Conservation (phyloP, 495 filamentous ascomycete genomes). For the Neurospora sp. region DNA sequence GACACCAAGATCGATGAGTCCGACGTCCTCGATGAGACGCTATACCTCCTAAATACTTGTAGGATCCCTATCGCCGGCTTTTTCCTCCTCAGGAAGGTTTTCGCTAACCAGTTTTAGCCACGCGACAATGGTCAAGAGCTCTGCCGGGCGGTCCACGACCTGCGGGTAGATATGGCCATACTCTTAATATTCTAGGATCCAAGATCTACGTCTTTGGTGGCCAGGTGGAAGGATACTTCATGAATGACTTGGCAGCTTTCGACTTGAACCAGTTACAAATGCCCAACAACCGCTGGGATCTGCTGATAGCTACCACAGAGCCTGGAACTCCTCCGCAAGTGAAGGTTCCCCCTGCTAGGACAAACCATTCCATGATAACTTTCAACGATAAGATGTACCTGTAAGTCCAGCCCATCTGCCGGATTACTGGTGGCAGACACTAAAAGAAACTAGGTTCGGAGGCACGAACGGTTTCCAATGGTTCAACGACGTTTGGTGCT, state of each 20-base stretch:
- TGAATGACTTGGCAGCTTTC: slow-evolving; percentile 96
- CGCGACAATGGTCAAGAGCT: slow-evolving; percentile 93
- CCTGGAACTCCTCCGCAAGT: slow-evolving; percentile 53
- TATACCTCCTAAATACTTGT: slow-evolving; percentile 98
- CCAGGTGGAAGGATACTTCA: slow-evolving; percentile 94
- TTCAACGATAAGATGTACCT: slow-evolving; percentile 89
- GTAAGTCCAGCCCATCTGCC: slow-evolving; percentile 41
- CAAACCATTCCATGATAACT: slow-evolving; percentile 90
- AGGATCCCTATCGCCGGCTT: slow-evolving; percentile 21
- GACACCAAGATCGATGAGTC: slow-evolving; percentile 94
- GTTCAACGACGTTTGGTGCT: slow-evolving; percentile 99
- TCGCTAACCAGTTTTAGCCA: slow-evolving; percentile 49
- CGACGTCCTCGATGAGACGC: slow-evolving; percentile 84
- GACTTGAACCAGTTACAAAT: slow-evolving; percentile 89
- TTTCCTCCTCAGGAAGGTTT: background rate
- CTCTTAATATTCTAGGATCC: slow-evolving; percentile 88
- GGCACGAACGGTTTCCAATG: slow-evolving; percentile 88
- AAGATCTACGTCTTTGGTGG: slow-evolving; percentile 97
- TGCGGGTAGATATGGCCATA: slow-evolving; percentile 89
- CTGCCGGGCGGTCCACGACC: slow-evolving; percentile 75
- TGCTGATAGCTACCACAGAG: slow-evolving; percentile 68
- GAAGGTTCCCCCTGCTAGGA: slow-evolving; percentile 78
- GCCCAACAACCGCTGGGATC: slow-evolving; percentile 84
- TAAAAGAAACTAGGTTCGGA: slow-evolving; percentile 56
- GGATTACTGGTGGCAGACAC: background rate